Evolutionary conservation across 2,329 filamentous ascomycete genomes (phyloP), one percentile per base, ranked within the genome.

Genomic region (Stemphylium beticola): DNA sequence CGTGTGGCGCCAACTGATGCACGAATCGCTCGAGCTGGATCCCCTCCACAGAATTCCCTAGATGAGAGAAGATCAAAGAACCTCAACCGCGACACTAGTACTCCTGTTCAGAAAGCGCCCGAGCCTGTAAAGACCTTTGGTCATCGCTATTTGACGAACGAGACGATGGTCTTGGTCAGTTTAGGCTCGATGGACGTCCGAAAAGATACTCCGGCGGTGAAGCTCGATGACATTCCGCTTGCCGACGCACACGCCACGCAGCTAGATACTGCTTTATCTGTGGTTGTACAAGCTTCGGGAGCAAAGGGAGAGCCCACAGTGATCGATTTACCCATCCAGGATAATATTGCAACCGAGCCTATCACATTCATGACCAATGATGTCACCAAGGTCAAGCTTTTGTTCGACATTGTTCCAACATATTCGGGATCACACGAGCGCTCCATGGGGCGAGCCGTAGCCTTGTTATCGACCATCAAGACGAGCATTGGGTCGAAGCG

Each of bases 81-180:
- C 20, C 55, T 76, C 50, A 67, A 74, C 8, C 76, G 78, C 51
- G 76, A 80, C 44, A 60, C 57, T 51, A 61, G 74, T 17, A 74
- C 39, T 11, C 26, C 51, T 22, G 41, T 67, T 57, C 60, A 81
- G 5, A 82, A 86, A 45, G 77, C 82, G 6, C 80, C 87, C 2
- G 92, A 97, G 60, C 89, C 93, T 4, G 85, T 98, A 61, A 98
- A 98, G 77, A 91, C 92, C 1, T 99, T 98, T 75, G 95, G 95
- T 51, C 95, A 99, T 80, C 87, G 93, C 49, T 99, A 98, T 76
- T 83, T 99, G 45, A 96, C 87, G 15, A 86, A 96, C 46, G 88
- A 96, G 67, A 91, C 91, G 59, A 87, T 99, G 81, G 85, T 99
- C 4, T 82, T 98, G 43, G 93, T 99, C 66, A 97, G 92, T 68